A percentile compares a stretch with the other conserved stretches of the same genome.
Conservation (phyloP, 768 basidiomycete genomes). For the Psilocybe cyanescens region DNA sequence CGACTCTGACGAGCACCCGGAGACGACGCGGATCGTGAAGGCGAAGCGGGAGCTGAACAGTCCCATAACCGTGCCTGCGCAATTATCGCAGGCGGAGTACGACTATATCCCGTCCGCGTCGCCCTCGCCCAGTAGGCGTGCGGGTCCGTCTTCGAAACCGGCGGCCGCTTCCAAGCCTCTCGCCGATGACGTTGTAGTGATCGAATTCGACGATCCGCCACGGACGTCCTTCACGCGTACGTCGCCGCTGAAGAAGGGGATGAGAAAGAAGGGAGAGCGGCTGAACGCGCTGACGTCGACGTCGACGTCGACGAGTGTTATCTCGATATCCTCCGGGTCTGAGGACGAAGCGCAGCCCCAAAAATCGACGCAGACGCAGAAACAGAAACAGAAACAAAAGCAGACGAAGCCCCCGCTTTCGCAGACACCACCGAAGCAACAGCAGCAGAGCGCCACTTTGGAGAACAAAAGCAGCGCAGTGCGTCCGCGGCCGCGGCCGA, state of each 20-base stretch:
- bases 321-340: slow-evolving; percentile 5
- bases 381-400: background rate
- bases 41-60: slow-evolving; percentile 5
- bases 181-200: background rate
- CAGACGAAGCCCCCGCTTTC: background rate
- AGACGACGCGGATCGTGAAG: background rate
- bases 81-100: background rate
- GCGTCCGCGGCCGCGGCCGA: background rate
- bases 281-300: no score
- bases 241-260: background rate
- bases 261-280: background rate
- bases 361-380: background rate
- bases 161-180: background rate
- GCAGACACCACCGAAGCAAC: background rate
- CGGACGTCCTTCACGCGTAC: background rate
- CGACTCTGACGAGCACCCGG: background rate
- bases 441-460: background rate
- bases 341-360: background rate
- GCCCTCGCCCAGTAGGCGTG: background rate
- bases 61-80: background rate
- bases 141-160: background rate
- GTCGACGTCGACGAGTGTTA: background rate
- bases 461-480: background rate
- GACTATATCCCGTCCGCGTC: slow-evolving; percentile 2
- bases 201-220: background rate